Evolutionary conservation across 2,329 filamentous ascomycete species (phyloP).

Genomic region (Arthrobotrys conoides): DNA sequence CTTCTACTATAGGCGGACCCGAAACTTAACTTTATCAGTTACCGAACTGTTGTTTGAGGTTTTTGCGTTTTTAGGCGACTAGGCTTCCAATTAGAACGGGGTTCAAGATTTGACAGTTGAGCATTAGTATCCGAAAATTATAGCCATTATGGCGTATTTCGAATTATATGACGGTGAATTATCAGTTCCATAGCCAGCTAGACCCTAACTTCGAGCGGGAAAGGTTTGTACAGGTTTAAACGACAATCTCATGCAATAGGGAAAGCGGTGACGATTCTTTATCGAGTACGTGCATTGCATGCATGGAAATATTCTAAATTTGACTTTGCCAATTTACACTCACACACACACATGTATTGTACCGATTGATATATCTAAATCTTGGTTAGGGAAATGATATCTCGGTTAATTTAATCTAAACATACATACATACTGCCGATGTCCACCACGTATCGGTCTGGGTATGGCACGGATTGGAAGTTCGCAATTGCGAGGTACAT

Average conservation of each 20-base stretch:
- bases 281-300: slow-evolving; percentile 8
- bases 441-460: slow-evolving; percentile 5
- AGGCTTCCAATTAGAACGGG: slow-evolving; percentile 17
- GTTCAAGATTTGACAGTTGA: neutral
- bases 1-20: slow-evolving; percentile 3
- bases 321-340: neutral
- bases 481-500: slow-evolving; percentile 12
- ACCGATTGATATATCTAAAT: neutral
- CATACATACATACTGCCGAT: slow-evolving; percentile 5
- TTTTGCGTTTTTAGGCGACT: slow-evolving; percentile 32
- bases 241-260: neutral
- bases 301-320: slow-evolving; percentile 12
- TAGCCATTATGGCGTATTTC: neutral
- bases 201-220: neutral
- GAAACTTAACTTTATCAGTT: slow-evolving; percentile 1
- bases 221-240: neutral
- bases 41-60: neutral
- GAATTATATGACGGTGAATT: neutral
- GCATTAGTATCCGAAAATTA: neutral
- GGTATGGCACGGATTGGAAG: neutral
- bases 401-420: slow-evolving; percentile 4
- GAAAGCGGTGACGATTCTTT: neutral
- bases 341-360: neutral
- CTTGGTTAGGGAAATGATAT: neutral
- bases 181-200: no score